Percentiles rank a stretch among this genome's conserved stretches.
Conservation (phyloP, 179 eudicot genomes). For the Heliamphora pulchella region DNA sequence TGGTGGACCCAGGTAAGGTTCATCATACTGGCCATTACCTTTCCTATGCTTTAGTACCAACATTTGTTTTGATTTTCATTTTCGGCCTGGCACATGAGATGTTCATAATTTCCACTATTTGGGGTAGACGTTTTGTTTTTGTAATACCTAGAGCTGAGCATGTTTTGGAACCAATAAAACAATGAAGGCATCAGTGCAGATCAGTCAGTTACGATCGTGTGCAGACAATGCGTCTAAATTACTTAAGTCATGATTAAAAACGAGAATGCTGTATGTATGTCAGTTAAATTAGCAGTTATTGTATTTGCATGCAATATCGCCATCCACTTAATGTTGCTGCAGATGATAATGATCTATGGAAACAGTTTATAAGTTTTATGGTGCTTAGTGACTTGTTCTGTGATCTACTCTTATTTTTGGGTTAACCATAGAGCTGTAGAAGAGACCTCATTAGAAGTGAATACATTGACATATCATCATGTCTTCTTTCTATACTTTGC, state of each 20-base stretch:
- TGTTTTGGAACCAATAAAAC: neutral
- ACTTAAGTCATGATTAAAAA: neutral
- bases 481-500: neutral
- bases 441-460: neutral
- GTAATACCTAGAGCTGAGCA: neutral
- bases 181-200: neutral
- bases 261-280: neutral
- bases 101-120: neutral
- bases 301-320: neutral
- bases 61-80: neutral
- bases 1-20: slow-evolving; percentile 90
- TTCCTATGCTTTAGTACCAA: neutral
- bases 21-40: neutral
- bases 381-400: neutral
- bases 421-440: neutral
- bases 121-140: neutral
- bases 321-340: neutral
- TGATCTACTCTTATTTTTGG: neutral
- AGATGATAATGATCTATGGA: neutral
- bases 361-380: neutral
- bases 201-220: slow-evolving; percentile 1
- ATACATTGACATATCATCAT: neutral
- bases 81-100: neutral
- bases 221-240: neutral
- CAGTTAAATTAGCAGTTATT: neutral